These are phyloP conservation scores for Calonectria pteridis DNA, from an alignment of 2,329 filamentous ascomycete genomes.

Conservation along the genomic window DNA sequence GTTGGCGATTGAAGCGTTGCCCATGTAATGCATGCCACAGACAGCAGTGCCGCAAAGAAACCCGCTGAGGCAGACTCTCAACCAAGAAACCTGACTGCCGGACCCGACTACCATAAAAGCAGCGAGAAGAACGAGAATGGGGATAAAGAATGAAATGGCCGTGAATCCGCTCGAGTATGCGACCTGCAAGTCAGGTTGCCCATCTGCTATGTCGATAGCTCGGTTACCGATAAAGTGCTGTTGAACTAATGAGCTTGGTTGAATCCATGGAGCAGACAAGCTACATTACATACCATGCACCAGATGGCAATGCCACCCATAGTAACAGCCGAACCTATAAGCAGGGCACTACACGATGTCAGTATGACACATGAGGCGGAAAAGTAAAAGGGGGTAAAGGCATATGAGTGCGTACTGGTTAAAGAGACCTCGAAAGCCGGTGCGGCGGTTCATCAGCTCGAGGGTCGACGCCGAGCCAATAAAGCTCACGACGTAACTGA, in stretches of 20 bases:
- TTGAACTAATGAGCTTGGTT: constrained; percentile 9
- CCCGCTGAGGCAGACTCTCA: constrained; percentile 73
- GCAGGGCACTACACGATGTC: constrained; percentile 64
- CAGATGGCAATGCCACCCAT: constrained; percentile 83
- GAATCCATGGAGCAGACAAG: not conserved
- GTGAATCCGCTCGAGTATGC: constrained; percentile 80
- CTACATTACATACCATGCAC: constrained; percentile 68
- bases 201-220: constrained; percentile 78
- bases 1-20: constrained; percentile 85
- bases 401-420: constrained; percentile 69
- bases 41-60: constrained; percentile 79
- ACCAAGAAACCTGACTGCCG: constrained; percentile 67
- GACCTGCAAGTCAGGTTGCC: constrained; percentile 74
- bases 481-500: constrained; percentile 82
- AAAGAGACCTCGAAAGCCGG: constrained; percentile 74
- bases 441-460: constrained; percentile 83
- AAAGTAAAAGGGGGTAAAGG: not conserved
- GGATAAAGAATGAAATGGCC: constrained; percentile 82
- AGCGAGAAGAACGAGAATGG: constrained; percentile 78
- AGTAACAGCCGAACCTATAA: constrained; percentile 73
- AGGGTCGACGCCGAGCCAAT: constrained; percentile 84
- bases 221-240: constrained; percentile 77
- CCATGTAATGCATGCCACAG: constrained; percentile 89
- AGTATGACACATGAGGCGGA: not conserved
- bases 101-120: constrained; percentile 79